These are phyloP conservation scores for Vitis hybrid DNA, from an alignment of 177 flowering plant genomes.

Conservation along the genomic window DNA sequence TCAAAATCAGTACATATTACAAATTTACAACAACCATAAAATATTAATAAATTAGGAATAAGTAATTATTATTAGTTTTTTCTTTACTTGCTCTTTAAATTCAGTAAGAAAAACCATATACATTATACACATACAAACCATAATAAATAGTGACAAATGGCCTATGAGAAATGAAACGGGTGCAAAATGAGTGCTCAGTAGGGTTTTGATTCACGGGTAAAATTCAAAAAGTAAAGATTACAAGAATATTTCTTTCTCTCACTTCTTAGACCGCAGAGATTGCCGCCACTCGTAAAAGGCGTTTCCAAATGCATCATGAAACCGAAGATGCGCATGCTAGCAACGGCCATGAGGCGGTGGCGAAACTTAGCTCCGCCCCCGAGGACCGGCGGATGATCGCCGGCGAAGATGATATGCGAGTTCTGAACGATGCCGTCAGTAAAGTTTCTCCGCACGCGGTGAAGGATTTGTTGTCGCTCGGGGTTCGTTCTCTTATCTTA, in stretches of 20 bases:
- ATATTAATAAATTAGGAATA: too few species aligned
- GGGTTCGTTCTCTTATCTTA: constrained; percentile 38
- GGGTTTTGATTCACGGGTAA: too few species aligned
- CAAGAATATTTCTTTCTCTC: neutral
- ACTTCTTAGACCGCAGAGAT: neutral
- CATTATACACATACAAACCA: too few species aligned
- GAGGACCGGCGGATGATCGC: neutral
- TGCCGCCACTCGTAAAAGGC: neutral
- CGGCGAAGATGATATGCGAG: constrained; percentile 14
- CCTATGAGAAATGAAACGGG: too few species aligned
- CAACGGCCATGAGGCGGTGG: constrained; percentile 1
- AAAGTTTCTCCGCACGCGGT: constrained; percentile 46
- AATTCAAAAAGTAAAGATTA: too few species aligned
- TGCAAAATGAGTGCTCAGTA: too few species aligned
- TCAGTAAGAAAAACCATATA: too few species aligned
- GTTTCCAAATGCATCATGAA: constrained; percentile 13
- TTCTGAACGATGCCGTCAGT: constrained; percentile 32
- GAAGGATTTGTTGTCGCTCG: constrained; percentile 51
- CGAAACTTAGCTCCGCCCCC: constrained; percentile 7
- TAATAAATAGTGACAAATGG: too few species aligned
- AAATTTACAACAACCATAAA: too few species aligned
- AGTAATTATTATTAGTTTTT: too few species aligned
- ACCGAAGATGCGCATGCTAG: constrained; percentile 9
- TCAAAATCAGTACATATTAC: too few species aligned
- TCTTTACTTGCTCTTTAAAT: too few species aligned